Conservation (phyloP, 2,329 filamentous ascomycete genomes). For the Neospermospora avenae region DNA sequence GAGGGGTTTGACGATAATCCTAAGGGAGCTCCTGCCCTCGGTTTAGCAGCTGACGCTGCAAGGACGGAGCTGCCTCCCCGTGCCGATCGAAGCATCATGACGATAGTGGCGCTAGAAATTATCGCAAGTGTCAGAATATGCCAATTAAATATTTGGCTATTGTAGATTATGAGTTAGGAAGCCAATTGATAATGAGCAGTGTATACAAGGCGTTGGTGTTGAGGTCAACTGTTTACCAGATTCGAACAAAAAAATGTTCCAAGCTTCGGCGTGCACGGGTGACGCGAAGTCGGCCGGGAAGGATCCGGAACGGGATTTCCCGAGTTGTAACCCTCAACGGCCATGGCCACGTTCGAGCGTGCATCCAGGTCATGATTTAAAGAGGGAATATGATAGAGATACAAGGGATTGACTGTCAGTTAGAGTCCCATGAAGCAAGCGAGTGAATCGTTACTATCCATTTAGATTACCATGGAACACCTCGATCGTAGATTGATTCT, state of each 20-base stretch:
- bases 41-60: constrained; percentile 27
- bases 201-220: background rate
- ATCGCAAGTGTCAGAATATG: constrained; percentile 1
- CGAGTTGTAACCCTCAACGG: background rate
- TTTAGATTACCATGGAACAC: too few species aligned
- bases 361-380: too few species aligned
- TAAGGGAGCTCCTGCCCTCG: constrained; percentile 23
- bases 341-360: too few species aligned
- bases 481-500: too few species aligned
- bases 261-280: background rate
- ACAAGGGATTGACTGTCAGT: too few species aligned
- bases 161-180: background rate
- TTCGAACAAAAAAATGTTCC: constrained; percentile 4
- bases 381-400: too few species aligned
- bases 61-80: constrained; percentile 22
- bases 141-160: constrained; percentile 11
- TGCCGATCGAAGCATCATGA: constrained; percentile 31
- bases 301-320: background rate
- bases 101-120: constrained; percentile 1
- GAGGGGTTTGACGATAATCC: constrained; percentile 9
- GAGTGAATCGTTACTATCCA: too few species aligned
- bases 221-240: background rate
- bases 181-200: background rate
- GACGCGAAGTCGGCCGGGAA: background rate
- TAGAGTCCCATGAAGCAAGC: too few species aligned